These are phyloP conservation scores for Mycogone perniciosa DNA, from an alignment of 2,329 filamentous ascomycete species.

Conservation along the genomic window DNA sequence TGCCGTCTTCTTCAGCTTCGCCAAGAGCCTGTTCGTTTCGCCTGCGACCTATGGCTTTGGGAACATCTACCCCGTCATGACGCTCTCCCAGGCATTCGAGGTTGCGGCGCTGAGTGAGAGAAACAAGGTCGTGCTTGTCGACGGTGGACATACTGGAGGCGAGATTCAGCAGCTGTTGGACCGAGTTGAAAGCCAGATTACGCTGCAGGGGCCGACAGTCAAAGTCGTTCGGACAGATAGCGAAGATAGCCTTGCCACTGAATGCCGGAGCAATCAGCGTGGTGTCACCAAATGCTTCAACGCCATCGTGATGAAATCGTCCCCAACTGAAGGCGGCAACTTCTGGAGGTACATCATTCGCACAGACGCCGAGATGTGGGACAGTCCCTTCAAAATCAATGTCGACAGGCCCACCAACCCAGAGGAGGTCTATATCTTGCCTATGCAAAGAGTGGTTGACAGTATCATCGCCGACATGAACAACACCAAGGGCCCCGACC, in stretches of 20 bases:
- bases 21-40: conserved; percentile 77
- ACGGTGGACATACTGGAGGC: conserved; percentile 63
- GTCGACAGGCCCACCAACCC: conserved; percentile 63
- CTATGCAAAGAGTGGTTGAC: conserved; percentile 74
- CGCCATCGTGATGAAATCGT: conserved; percentile 68
- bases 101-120: conserved; percentile 50
- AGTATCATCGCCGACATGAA: conserved; percentile 57
- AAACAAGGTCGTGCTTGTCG: conserved; percentile 69
- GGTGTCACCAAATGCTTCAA: conserved; percentile 68
- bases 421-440: conserved; percentile 69
- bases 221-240: conserved; percentile 47
- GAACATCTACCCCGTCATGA: conserved; percentile 51
- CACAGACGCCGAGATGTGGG: conserved; percentile 60
- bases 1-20: conserved; percentile 58
- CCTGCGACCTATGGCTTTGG: conserved; percentile 71
- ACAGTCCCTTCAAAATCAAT: conserved; percentile 55
- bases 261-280: conserved; percentile 57
- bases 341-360: conserved; percentile 84
- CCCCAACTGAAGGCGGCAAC: conserved; percentile 63
- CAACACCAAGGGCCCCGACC: conserved; percentile 30
- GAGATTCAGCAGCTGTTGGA: conserved; percentile 67
- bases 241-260: conserved; percentile 52
- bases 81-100: conserved; percentile 57
- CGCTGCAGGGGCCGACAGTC: conserved; percentile 46
- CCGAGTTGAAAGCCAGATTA: conserved; percentile 51